A percentile compares a stretch with the other conserved stretches of the same genome.
These are phyloP conservation scores for Fusarium decemcellulare DNA, from an alignment of 2,329 filamentous ascomycete genomes.

Conservation along the genomic window DNA sequence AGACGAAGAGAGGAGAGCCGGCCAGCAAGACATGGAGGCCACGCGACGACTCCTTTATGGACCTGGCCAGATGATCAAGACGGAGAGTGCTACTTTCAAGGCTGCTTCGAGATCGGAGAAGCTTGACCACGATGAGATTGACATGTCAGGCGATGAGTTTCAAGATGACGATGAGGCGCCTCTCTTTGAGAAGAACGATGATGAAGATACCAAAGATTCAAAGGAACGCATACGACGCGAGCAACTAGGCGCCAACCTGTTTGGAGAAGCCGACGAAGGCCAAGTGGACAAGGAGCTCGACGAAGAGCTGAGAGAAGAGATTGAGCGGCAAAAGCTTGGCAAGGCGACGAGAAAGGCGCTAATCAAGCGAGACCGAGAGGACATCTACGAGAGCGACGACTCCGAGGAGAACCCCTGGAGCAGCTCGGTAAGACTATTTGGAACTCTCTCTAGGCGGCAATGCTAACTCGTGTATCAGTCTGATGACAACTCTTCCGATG, in stretches of 20 bases:
- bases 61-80: conserved; percentile 72
- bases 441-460: neutral
- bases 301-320: conserved; percentile 77
- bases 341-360: conserved; percentile 86
- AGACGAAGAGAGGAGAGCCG: conserved; percentile 71
- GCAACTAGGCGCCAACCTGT: conserved; percentile 89
- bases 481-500: conserved; percentile 61
- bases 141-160: conserved; percentile 81
- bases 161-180: conserved; percentile 89
- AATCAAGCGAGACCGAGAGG: conserved; percentile 87
- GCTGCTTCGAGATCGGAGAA: conserved; percentile 74
- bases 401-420: conserved; percentile 61
- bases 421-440: conserved; percentile 51
- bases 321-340: conserved; percentile 78
- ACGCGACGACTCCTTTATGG: conserved; percentile 67
- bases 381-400: conserved; percentile 83
- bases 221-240: conserved; percentile 82
- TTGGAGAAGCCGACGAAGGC: conserved; percentile 77
- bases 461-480: conserved; percentile 55
- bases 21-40: conserved; percentile 72
- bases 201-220: conserved; percentile 83
- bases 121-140: conserved; percentile 79
- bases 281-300: conserved; percentile 82
- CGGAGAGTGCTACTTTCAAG: conserved; percentile 76
- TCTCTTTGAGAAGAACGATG: conserved; percentile 82